These are phyloP conservation scores for Stellera chamaejasme DNA, from an alignment of 345 rosid species.

Conservation along the genomic window DNA sequence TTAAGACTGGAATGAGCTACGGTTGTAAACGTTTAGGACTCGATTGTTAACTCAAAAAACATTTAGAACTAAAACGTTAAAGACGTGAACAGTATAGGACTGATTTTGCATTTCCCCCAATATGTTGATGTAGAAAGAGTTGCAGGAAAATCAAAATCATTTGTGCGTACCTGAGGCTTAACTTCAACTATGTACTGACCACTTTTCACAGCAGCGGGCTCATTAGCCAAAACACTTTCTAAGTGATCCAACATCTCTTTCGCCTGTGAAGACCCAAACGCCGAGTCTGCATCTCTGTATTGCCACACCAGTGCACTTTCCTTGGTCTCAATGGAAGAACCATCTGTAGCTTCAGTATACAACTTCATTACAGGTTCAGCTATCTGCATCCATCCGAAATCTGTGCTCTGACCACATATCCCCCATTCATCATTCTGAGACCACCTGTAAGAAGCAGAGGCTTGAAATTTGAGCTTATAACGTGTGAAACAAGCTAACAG, in stretches of 20 bases:
- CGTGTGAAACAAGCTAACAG: too few species aligned
- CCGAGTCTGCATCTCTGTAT: conserved; percentile 40
- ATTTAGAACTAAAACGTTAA: too few species aligned
- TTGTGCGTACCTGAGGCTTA: conserved; percentile 40
- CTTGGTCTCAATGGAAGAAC: conserved; percentile 47
- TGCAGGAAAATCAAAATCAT: too few species aligned
- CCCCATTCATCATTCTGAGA: too few species aligned
- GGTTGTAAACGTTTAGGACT: too few species aligned
- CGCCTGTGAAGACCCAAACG: conserved; percentile 51
- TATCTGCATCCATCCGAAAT: conserved; percentile 46
- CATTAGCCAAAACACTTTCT: conserved; percentile 50
- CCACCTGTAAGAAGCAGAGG: too few species aligned
- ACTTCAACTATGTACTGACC: conserved; percentile 57
- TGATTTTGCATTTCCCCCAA: too few species aligned
- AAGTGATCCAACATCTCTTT: conserved; percentile 62
- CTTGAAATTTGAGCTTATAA: too few species aligned
- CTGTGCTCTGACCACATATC: conserved; percentile 8
- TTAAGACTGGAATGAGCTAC: too few species aligned
- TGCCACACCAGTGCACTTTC: conserved; percentile 62
- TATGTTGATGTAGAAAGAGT: too few species aligned
- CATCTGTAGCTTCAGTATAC: conserved; percentile 57
- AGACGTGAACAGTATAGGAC: neutral
- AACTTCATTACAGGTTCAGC: conserved; percentile 50
- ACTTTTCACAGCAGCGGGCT: conserved; percentile 53
- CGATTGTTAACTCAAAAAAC: too few species aligned